Evolutionary conservation across 345 rosid species (phyloP), one percentile per base, ranked within the genome.

Genomic region (Arabidopsis suecica): DNA sequence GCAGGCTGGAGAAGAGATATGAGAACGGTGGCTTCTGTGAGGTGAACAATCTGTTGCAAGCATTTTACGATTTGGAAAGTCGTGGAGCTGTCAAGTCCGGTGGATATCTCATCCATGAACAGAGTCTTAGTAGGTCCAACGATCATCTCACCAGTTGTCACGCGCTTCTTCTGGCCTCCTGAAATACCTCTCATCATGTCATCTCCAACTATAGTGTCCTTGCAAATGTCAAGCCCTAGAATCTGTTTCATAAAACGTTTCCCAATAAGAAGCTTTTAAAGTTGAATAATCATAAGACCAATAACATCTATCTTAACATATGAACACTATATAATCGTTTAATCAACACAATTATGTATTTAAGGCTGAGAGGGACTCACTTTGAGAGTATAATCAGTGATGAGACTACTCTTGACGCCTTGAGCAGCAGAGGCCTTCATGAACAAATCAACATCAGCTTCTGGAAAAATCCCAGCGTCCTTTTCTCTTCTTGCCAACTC

Each of bases 31-130:
- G 85, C 93, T 41, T 89, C 88, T 0, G 87, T 89, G 62, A 86
- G 87, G 80, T 88, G 93, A n/a, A 84, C 89, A 16, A 91, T 86
- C 74, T 89, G 97, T 74, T 88, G 96, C 74, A 88, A 45, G 59
- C 97, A 91, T 80, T 89, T 89, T 54, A 91, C 93, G 4, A 91
- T 89, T 57, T 89, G 96, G 66, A 67, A 88, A 9, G 97, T 85
- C 0, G 95, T 91, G 69, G 95, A 89, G 60, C 95, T 89, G 77
- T 91, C 97, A 45, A 89, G 83, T 12, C 93, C 97, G 0, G 96
- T 91, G 10, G 97, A 91, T 82, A 89, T 91, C 79, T 89, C 97
- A 63, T 91, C 97, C 96, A 91, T 91, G 70, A 84, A 89, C 30
- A 91, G 54, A 38, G 91, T 86, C 75, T 91, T 91, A 5, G 93